Evolutionary conservation across 2,329 filamentous ascomycete genomes (phyloP), one percentile per base, ranked within the genome.

Genomic region (Fusarium foetens): DNA sequence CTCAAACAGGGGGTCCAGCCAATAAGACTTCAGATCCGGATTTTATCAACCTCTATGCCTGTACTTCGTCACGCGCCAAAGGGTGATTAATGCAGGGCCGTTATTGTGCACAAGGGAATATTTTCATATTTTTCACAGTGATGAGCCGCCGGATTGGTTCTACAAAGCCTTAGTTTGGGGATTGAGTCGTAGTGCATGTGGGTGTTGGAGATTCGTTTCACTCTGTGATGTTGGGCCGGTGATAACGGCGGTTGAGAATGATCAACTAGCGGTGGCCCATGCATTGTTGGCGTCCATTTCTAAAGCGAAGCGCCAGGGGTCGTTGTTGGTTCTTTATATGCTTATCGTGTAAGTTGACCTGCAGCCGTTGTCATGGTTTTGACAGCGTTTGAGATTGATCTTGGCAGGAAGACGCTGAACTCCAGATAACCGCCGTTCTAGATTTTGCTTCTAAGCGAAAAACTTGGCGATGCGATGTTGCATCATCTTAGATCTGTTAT

Each of bases 31-130:
- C 57, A n/a, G 17, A 45, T 35, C 35, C 16, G 23, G 49, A 43
- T 52, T 60, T 48, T 54, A 42, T 43, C 60, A 61, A 63, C 66
- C 42, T 43, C 53, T 61, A 65, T 52, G 59, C 63, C 53, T 61
- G 66, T 66, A 65, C 39, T 43, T 74, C 60, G 64, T 72, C 75
- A 77, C 76, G 74, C 75, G 74, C 75, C 68, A 68, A 53, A 62
- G 63, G 46, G 70, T 73, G 72, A 75, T 66, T 73, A 58, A 74
- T 71, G 72, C 70, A 77, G 73, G 67, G 67, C 67, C 66, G 54
- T 45, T 63, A 60, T 66, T 70, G 59, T 64, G 42, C 48, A 45
- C 62, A 51, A 58, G 33, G 36, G 55, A 58, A 64, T 52, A 51
- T 59, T 41, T 65, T 39, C 58, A 54, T 72, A 41, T 46, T 38